Base-by-base conservation (phyloP, 495 filamentous ascomycete genomes). In the Eremomyces bilateralis region DNA sequence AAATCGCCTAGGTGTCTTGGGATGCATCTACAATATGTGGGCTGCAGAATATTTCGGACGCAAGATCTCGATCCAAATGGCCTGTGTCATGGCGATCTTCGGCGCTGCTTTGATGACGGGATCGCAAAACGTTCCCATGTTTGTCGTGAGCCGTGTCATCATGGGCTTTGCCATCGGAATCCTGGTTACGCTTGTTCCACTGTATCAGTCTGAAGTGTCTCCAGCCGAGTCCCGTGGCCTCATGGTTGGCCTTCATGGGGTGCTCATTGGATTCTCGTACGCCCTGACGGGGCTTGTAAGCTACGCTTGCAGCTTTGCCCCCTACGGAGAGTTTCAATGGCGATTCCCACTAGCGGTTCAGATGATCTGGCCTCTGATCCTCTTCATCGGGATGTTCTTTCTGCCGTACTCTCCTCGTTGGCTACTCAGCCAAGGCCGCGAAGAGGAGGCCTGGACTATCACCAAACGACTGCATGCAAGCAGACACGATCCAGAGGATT, bases 331-430 rank as follows among this genome's bases (percentile, higher is more conserved):
- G 4, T 42, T 42, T 19, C 39, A 42, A 20, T 42, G 39, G 39
- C 15, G 39, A 2, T 36, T 34, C 29, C 38, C 38, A 11, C 17
- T 41, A 4, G 38, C 38, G 4, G 22, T 37, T 5, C 32, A 35
- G 19, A 11, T 17, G 4, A 27, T 36, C 13, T 19, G 8, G 15
- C 17, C 31, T 15, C 25, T 27, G 11, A 39, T 43, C 10, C 41
- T 76, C 16, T 47, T 65, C 31, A 38, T 60, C 1, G 59, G 62
- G 20, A 51, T 58, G 15, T 11, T 67, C 20, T 60, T 65, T 44
- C 53, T 66, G 28, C 53, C 56, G 5, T 66, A 71, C 37, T 67
- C 62, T 1, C 69, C 69, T n/a, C 59, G 69, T 10, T 73, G 67
- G 69, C 59, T 71, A 6, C 34, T 44, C 8, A 21, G 12, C 29